These are phyloP conservation scores for Boletus edulis DNA, from an alignment of 768 basidiomycete species.

Conservation along the genomic window DNA sequence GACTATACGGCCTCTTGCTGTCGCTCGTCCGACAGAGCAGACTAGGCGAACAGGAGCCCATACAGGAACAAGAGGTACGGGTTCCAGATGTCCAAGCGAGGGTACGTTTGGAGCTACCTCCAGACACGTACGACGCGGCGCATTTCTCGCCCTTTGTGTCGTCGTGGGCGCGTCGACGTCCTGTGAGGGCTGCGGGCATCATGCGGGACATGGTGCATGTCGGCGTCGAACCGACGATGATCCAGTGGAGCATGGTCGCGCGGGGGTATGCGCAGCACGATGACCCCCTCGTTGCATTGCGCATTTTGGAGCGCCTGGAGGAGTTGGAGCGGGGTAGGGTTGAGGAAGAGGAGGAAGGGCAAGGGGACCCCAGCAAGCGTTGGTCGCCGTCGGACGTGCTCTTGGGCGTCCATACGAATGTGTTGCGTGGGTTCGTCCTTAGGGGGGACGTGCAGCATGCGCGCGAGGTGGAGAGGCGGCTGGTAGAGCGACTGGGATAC, in stretches of 20 bases:
- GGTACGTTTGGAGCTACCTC: constrained; percentile 13
- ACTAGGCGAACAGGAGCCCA: too few species aligned
- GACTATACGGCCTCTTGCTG: constrained; percentile 47
- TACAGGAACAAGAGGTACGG: neutral
- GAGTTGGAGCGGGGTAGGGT: neutral
- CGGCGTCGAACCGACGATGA: constrained; percentile 42
- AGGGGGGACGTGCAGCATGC: constrained; percentile 30
- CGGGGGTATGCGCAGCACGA: constrained; percentile 43
- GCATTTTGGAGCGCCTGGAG: constrained; percentile 45
- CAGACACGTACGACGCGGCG: constrained; percentile 31
- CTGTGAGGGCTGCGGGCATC: constrained; percentile 36
- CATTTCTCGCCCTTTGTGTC: constrained; percentile 57
- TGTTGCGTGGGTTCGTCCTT: constrained; percentile 38
- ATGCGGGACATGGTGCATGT: constrained; percentile 52
- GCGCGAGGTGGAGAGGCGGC: constrained; percentile 28
- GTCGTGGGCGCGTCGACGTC: constrained; percentile 31
- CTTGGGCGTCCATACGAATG: constrained; percentile 36
- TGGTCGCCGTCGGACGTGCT: constrained; percentile 5
- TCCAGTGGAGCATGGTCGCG: constrained; percentile 52
- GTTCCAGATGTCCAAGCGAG: too few species aligned
- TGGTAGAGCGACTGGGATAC: constrained; percentile 23
- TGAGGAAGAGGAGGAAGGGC: too few species aligned
- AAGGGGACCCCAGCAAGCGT: neutral
- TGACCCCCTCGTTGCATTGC: constrained; percentile 34
- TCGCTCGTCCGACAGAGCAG: constrained; percentile 14